Base-by-base conservation (phyloP, 2,329 filamentous ascomycete genomes). In the Pseudocercospora macadamiae region DNA sequence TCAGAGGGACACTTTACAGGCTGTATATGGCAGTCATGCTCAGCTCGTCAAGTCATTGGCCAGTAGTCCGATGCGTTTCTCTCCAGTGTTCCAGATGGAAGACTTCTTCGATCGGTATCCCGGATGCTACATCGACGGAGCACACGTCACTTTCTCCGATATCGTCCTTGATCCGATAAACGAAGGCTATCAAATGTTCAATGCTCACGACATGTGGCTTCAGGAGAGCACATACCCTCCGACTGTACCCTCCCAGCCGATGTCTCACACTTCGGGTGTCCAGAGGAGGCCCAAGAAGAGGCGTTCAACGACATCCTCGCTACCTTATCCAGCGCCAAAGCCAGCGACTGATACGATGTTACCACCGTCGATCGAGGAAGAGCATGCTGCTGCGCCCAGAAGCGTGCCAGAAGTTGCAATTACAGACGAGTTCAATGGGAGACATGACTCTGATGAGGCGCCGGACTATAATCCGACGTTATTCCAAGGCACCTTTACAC, bases 41-140 rank as follows among this genome's bases (percentile, higher is more conserved):
- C 89, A 93, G 71, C 80, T 96, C n/a, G 87, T 93, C 54, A 89
- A 90, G 70, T 86, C 84, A 3, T 74, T 91, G 18, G 82, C 85
- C 1, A 86, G 82, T 54, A 90, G 85, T 62, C 82, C 86, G 0
- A 87, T 90, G 82, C 80, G 89, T 8, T 91, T 91, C 65, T 87
- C 87, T 0, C 88, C 90, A 0, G 89, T 90, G 1, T 93, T 95
- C 68, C 90, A 95, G 61, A 83, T 93, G 12, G 91, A 95, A 64
- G 90, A 95, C 70, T 96, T 96, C 74, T 93, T 95, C 66, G 90
- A 95, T 66, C 83, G 91, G 25, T 96, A 96, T 18, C 86, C 85
- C 0, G 88, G 86, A 1, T 81, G 86, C 57, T 79, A 82, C 4
- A 90, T 95, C 55, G 90, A 95, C 67, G 85, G 89, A 1, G 86